These are phyloP conservation scores for Ophiostoma perfectum DNA, from an alignment of 2,329 filamentous ascomycete species.

Conservation along the genomic window DNA sequence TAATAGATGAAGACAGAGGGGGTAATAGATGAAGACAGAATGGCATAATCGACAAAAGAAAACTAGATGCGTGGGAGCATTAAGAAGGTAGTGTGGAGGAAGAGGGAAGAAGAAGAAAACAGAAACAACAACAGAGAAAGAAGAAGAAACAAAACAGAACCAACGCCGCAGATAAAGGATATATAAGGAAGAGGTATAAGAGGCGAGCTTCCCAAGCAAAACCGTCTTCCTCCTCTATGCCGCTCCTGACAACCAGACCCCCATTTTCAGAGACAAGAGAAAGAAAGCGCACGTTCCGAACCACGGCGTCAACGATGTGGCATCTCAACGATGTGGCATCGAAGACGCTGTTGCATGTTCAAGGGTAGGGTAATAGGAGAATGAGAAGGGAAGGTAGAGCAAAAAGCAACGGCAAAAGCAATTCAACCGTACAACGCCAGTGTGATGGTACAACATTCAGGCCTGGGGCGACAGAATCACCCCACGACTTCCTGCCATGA, in stretches of 20 bases:
- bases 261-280: constrained; percentile 16
- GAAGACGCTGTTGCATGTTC: background rate
- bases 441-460: constrained; percentile 9
- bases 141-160: background rate
- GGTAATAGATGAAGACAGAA: background rate
- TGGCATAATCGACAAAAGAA: background rate
- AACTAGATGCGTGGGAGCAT: background rate
- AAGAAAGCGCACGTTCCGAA: background rate
- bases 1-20: background rate
- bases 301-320: background rate
- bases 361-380: background rate
- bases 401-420: background rate
- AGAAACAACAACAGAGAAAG: background rate
- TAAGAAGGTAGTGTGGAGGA: background rate
- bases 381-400: background rate
- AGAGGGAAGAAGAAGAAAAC: background rate
- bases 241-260: constrained; percentile 10
- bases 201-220: background rate
- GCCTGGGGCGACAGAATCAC: background rate
- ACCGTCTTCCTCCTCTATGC: background rate
- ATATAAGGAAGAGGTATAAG: background rate
- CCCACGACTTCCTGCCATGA: background rate
- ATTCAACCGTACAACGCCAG: background rate
- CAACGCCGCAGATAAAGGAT: constrained; percentile 7
- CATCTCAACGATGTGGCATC: background rate